These are phyloP conservation scores for Thelephora ganbajun DNA, from an alignment of 768 basidiomycete genomes.

Conservation along the genomic window DNA sequence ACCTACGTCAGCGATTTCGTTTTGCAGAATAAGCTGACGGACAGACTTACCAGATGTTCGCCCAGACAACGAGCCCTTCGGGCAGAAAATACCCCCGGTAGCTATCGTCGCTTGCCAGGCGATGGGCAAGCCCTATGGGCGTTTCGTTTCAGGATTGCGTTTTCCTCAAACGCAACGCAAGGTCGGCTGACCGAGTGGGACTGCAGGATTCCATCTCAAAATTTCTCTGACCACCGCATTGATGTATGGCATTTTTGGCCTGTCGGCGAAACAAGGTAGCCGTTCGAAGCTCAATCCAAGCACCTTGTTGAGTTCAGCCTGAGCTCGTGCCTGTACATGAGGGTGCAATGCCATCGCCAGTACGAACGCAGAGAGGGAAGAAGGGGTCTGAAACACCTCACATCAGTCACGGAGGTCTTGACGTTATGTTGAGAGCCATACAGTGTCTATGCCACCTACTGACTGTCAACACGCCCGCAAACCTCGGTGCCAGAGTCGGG, in stretches of 20 bases:
- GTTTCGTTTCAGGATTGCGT: too few species aligned
- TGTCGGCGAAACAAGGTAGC: slow-evolving; percentile 15
- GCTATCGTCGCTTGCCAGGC: background rate
- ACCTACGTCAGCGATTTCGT: background rate
- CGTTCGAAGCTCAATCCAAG: slow-evolving; percentile 9
- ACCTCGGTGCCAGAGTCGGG: too few species aligned
- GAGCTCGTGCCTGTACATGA: slow-evolving; percentile 14
- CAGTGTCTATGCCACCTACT: slow-evolving; percentile 17
- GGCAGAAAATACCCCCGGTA: slow-evolving; percentile 7
- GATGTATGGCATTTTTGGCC: slow-evolving; percentile 12
- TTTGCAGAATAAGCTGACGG: too few species aligned
- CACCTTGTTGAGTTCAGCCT: slow-evolving; percentile 17
- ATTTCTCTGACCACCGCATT: slow-evolving; percentile 14
- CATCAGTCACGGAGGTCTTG: background rate
- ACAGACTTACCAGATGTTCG: slow-evolving; percentile 11
- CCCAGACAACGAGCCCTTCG: slow-evolving; percentile 10
- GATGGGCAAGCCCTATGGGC: background rate
- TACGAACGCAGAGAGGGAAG: slow-evolving; percentile 21
- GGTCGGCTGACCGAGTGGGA: slow-evolving; percentile 17
- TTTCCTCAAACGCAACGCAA: background rate
- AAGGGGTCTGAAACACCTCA: slow-evolving; percentile 12
- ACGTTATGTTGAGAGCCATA: slow-evolving; percentile 1
- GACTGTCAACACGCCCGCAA: too few species aligned
- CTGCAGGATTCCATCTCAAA: slow-evolving; percentile 20
- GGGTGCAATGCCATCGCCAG: slow-evolving; percentile 25